Conservation (phyloP, 352 stramenopile genomes). For the Blastocystis sp. region DNA sequence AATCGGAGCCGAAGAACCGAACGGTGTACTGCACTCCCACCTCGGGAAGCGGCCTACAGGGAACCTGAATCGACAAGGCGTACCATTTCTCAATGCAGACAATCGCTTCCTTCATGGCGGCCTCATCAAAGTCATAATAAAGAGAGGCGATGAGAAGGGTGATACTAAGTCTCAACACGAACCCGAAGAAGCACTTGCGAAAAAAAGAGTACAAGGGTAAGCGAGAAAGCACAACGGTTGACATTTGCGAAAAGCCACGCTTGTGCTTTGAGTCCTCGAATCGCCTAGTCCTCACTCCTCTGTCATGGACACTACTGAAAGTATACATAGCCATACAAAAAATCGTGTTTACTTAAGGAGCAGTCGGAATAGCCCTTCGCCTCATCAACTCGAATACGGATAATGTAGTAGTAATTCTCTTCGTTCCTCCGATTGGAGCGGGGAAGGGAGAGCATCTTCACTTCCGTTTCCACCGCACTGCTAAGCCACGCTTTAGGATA, state of each 20-base stretch:
- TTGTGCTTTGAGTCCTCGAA: constrained; percentile 1
- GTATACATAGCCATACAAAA: constrained; percentile 29
- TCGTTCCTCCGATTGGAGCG: neutral
- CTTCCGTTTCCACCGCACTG: neutral
- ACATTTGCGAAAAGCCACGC: constrained; percentile 11
- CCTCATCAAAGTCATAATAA: neutral
- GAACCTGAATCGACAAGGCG: neutral
- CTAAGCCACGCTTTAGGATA: neutral
- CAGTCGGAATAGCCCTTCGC: neutral
- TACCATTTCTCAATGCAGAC: neutral
- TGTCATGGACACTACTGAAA: neutral
- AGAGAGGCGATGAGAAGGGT: neutral
- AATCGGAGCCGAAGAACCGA: neutral
- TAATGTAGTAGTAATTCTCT: neutral
- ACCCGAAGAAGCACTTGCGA: neutral
- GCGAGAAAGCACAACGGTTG: constrained; percentile 24
- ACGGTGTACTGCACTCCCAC: neutral
- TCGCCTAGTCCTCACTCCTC: neutral
- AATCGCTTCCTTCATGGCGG: neutral
- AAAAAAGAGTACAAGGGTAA: constrained; percentile 23
- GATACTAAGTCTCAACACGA: neutral
- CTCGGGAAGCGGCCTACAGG: neutral
- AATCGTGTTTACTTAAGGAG: constrained; percentile 1
- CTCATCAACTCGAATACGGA: neutral
- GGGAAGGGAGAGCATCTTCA: neutral